Conservation (phyloP, 192 early-diverging fungal species). For the Backusella macrospora region DNA sequence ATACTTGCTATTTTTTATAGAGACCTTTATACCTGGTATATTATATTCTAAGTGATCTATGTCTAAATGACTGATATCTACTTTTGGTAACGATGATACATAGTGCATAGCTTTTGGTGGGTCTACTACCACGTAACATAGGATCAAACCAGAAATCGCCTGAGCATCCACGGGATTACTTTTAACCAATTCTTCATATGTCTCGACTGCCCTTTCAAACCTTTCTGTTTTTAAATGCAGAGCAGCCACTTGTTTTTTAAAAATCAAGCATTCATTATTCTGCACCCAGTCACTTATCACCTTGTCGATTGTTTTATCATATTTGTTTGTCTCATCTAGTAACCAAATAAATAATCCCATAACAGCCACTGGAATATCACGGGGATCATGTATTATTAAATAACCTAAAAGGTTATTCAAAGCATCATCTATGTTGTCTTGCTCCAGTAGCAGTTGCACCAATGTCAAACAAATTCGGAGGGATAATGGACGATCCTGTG, state of each 20-base stretch:
- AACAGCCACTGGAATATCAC: no score
- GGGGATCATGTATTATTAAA: no score
- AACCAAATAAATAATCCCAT: no score
- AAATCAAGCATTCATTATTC: no score
- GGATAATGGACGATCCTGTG: no score
- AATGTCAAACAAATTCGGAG: no score
- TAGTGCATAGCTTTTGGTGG: background rate
- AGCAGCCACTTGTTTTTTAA: background rate
- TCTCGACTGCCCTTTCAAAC: background rate
- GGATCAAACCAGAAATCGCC: background rate
- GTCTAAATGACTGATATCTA: background rate
- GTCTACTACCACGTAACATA: background rate
- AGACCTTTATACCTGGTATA: background rate
- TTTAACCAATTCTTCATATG: background rate
- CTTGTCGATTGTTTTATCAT: no score
- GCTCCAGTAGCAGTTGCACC: no score
- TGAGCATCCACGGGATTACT: background rate
- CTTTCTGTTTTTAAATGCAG: background rate
- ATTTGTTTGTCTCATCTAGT: no score
- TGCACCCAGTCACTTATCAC: no score
- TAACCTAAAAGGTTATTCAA: no score
- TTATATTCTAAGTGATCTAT: background rate
- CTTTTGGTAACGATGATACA: background rate
- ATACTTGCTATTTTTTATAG: background rate
- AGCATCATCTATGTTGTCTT: no score